A percentile compares a stretch with the other conserved stretches of the same genome.
phyloP scores from a whole-genome alignment of 345 rosid species.

The Dipteronia sinensis region DNA sequence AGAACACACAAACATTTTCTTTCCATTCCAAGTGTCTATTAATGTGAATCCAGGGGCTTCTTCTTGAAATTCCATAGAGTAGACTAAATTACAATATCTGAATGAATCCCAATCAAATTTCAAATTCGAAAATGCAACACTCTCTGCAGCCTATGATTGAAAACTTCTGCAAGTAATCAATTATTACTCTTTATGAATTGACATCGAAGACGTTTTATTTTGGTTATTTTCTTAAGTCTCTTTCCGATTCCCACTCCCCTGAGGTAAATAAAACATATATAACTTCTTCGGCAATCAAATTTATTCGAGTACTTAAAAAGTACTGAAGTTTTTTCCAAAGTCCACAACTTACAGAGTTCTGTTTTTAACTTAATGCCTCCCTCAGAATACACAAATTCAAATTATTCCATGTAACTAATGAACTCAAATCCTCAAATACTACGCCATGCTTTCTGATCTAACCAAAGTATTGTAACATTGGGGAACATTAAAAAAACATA shows the following conservation, averaged over 20 bases:
- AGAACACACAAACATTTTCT: not conserved
- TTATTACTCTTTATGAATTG: no score
- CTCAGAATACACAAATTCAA: not conserved
- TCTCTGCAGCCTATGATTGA: no score
- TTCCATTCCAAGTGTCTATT: not conserved
- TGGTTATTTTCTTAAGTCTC: no score
- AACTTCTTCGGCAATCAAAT: not conserved
- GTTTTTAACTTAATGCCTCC: not conserved
- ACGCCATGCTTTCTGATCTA: not conserved
- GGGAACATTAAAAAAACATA: not conserved
- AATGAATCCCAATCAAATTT: no score
- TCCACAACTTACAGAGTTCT: not conserved
- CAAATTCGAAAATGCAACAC: no score
- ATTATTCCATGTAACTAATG: not conserved
- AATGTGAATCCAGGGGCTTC: no score
- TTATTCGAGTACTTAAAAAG: slow-evolving; percentile 2
- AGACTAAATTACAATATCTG: no score
- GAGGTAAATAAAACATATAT: not conserved
- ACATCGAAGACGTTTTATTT: no score
- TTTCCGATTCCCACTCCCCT: no score
- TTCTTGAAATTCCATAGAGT: no score
- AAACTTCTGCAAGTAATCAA: no score
- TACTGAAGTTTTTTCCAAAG: not conserved
- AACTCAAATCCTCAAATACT: not conserved
- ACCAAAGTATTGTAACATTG: not conserved